phyloP scores from a whole-genome alignment of 176 grass and related monocot species.

The Raddia guianensis region DNA sequence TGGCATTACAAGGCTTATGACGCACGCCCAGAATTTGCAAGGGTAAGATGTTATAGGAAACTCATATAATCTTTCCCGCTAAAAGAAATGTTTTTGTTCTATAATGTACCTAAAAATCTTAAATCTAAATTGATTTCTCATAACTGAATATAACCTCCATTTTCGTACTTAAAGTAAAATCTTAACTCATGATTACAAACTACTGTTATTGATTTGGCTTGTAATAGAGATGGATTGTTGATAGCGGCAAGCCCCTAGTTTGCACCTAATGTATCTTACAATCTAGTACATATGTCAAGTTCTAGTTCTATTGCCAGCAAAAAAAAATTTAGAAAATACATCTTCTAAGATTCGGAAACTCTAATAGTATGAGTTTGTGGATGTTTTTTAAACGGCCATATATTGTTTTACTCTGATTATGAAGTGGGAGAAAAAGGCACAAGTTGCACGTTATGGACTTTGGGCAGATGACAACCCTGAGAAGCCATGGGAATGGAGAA shows the following conservation, averaged over 20 bases:
- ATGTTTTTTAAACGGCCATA: not conserved
- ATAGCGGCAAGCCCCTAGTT: not conserved
- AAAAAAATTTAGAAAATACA: not conserved
- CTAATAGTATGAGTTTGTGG: not conserved
- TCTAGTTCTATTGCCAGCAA: not conserved
- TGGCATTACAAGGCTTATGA: constrained; percentile 38
- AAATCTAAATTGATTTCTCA: not conserved
- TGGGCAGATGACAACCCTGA: constrained; percentile 46
- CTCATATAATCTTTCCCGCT: not conserved
- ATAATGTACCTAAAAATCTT: not conserved
- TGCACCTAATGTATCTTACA: not conserved
- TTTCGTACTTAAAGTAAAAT: constrained; percentile 2
- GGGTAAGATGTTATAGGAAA: constrained; percentile 10
- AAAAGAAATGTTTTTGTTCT: not conserved
- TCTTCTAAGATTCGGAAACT: not conserved
- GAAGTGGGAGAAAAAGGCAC: constrained; percentile 52
- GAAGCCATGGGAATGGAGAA: constrained; percentile 54
- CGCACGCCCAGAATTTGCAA: constrained; percentile 38
- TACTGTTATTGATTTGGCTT: not conserved
- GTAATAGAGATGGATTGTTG: not conserved
- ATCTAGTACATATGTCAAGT: not conserved
- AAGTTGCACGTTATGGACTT: constrained; percentile 31
- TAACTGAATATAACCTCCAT: not conserved
- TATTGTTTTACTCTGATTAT: not conserved
- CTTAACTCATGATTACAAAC: not conserved